Evolutionary conservation across 208 protist genomes (phyloP), one percentile per base, ranked within the genome.

Genomic region (Trichomonas tenax): DNA sequence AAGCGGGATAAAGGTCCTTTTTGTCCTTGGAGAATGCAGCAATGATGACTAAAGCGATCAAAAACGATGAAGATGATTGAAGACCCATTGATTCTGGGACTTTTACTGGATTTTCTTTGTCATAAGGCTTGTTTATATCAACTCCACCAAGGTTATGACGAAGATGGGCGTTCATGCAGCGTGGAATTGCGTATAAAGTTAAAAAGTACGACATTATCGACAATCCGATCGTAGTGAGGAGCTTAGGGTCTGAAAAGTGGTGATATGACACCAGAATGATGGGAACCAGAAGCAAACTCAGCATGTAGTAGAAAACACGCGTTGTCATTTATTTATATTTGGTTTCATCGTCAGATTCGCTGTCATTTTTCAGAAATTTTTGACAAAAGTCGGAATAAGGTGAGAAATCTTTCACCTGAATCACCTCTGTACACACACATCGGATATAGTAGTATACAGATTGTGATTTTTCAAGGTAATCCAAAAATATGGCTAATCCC

Each of bases 1-100:
- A 97, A 0, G 98, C 98, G 3, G 96, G 86, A 97, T 96, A 95
- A 14, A 58, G 6, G 15, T 38, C 63, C 2, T 72, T 44, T n/a
- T 44, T 46, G 23, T 23, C 36, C 38, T 96, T 26, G 8, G 40
- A 96, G 82, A 96, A 96, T 82, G 34, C 34, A 45, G 49, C 49
- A 46, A 82, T 81, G 34, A 72, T 49, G 23, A 63, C 41, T 14
- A 63, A 21, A 21, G 15, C 63, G 10, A 44, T 15, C 36, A 82
- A 11, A 6, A 96, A 23, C 45, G 63, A 45, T 17, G 38, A 23
- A n/a, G 6, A n/a, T 38, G 93, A 51, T 51, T 93, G 46, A 38
- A 96, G 15, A 44, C 93, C 93, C 93, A 96, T 82, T 36, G 93
- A 82, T 81, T 96, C 93, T 44, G 93, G 93, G 40, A 96, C 45